Conservation (phyloP, 371 early-diverging fungal genomes). For the Circinella umbellata region DNA sequence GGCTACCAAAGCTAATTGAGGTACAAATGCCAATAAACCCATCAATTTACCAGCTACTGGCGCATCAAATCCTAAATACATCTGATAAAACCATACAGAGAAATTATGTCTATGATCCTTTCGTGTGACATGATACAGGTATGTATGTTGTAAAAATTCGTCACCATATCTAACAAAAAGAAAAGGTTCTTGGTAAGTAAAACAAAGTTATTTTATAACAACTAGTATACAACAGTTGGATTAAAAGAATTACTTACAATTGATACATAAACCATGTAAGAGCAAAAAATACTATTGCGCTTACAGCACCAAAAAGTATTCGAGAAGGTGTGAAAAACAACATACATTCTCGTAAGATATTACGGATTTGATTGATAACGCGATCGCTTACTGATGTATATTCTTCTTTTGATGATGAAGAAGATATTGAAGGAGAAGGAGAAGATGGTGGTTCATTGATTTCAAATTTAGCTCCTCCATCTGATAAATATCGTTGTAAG, state of each 20-base stretch:
- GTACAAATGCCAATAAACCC: conserved; percentile 73
- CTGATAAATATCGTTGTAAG: conserved; percentile 21
- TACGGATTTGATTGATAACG: background rate
- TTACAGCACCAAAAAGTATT: conserved; percentile 71
- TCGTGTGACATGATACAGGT: conserved; percentile 92
- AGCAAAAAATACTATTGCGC: conserved; percentile 72
- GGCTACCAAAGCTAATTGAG: conserved; percentile 71
- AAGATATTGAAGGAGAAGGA: background rate
- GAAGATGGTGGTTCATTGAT: conserved; percentile 1
- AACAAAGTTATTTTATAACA: no score
- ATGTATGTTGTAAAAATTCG: conserved; percentile 90
- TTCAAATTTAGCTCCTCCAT: background rate
- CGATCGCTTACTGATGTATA: background rate
- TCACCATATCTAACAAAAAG: conserved; percentile 68
- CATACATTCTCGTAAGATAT: conserved; percentile 8
- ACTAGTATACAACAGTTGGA: no score
- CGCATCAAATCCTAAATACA: conserved; percentile 77
- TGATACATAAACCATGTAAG: conserved; percentile 79
- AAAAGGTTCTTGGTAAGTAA: background rate
- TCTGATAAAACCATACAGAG: conserved; percentile 92
- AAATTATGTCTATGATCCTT: conserved; percentile 99
- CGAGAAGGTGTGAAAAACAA: conserved; percentile 61
- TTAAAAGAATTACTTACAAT: conserved; percentile 39
- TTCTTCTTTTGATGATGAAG: background rate
- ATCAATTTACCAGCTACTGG: conserved; percentile 46